Evolutionary conservation across 257 asterid genomes (phyloP).

Genomic region (Oldenlandia corymbosa): DNA sequence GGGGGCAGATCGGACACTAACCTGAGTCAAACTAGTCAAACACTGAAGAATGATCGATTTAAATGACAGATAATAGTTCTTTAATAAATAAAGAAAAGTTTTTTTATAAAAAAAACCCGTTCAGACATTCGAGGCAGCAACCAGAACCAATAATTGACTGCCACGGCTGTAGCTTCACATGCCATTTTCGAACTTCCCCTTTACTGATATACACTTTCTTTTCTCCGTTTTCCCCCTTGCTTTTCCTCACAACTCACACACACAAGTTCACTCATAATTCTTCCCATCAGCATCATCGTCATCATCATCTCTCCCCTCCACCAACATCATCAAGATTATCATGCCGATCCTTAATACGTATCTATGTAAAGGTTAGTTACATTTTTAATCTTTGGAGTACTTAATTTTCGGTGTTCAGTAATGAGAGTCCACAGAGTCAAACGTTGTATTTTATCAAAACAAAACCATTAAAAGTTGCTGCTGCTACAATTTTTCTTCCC

Average conservation of each 20-base stretch:
- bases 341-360: constrained; percentile 4
- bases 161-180: constrained; percentile 15
- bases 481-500: background rate
- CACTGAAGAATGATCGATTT: background rate
- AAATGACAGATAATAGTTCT: background rate
- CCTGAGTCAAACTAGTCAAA: background rate
- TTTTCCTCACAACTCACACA: too few relatives aligned
- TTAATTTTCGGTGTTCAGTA: background rate
- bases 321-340: constrained; percentile 12
- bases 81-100: background rate
- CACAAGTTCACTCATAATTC: background rate
- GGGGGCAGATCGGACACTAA: background rate
- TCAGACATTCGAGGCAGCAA: constrained; percentile 6
- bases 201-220: background rate
- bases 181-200: constrained; percentile 5
- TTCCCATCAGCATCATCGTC: background rate
- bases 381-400: background rate
- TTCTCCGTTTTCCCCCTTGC: background rate
- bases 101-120: background rate
- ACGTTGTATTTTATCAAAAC: background rate
- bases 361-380: background rate
- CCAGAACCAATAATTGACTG: constrained; percentile 10
- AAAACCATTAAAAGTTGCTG: background rate
- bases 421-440: background rate
- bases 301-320: background rate